Percentiles rank a stretch among this genome's conserved stretches.
Conservation (phyloP, 2,329 filamentous ascomycete genomes). For the Pseudopithomyces maydicus region DNA sequence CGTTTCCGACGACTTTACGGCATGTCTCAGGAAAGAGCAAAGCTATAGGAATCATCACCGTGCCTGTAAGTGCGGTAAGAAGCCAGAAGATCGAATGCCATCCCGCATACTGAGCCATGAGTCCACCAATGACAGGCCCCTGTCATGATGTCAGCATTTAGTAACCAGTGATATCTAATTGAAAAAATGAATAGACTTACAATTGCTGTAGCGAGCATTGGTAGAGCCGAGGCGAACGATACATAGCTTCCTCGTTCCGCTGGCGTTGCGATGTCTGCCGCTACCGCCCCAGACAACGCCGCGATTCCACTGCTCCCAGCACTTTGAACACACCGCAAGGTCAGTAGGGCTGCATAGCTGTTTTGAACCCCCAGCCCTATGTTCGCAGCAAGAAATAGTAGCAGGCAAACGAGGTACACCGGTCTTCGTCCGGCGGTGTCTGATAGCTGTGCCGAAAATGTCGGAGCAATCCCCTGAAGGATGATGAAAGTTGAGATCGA, state of each 20-base stretch:
- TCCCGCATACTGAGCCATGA: constrained; percentile 26
- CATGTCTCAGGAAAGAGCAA: constrained; percentile 44
- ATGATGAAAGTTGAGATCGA: constrained; percentile 4
- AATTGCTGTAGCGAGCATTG: background rate
- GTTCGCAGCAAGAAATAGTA: constrained; percentile 41
- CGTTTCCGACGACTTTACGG: constrained; percentile 8
- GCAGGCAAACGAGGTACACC: constrained; percentile 46
- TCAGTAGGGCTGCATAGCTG: constrained; percentile 54
- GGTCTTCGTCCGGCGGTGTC: constrained; percentile 54
- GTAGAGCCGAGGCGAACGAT: background rate
- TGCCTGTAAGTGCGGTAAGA: constrained; percentile 35
- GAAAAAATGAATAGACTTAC: constrained; percentile 65
- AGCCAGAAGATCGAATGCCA: constrained; percentile 36
- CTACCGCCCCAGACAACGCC: constrained; percentile 65
- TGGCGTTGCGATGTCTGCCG: constrained; percentile 70
- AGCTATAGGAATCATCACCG: constrained; percentile 23
- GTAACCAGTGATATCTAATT: constrained; percentile 5
- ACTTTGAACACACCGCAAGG: constrained; percentile 67
- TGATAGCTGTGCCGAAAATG: constrained; percentile 24
- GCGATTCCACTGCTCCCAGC: constrained; percentile 65
- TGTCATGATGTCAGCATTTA: background rate
- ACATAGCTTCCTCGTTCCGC: constrained; percentile 57
- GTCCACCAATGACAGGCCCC: constrained; percentile 25
- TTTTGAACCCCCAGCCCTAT: constrained; percentile 41
- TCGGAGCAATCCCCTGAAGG: constrained; percentile 1